Base-by-base conservation (phyloP, 2,329 filamentous ascomycete species). In the Fusarium buxicola region DNA sequence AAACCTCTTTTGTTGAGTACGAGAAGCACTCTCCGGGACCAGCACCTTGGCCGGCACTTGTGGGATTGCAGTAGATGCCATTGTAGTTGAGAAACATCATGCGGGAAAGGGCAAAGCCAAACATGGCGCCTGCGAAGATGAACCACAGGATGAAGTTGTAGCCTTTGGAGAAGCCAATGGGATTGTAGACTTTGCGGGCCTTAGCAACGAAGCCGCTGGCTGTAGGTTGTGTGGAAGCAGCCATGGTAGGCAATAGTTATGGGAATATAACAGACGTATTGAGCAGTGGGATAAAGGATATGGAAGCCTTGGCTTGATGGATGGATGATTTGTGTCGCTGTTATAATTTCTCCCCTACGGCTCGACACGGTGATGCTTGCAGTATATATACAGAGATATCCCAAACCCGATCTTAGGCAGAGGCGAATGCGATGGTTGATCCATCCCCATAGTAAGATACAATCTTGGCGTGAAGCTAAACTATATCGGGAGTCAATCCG, bases 101-200 rank as follows among this genome's bases (percentile, higher is more conserved):
- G 2, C 57, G 57, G 1, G 63, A 48, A 4, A 67, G 50, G 1
- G 60, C 34, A 3, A 67, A 67, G 9, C 63, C 65, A 3, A 60
- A 34, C 18, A 67, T 73, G 7, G 76, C 75, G 0, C 81, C 81
- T 27, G 69, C 73, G 43, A 83, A 81, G 40, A 84, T 74, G 60
- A 81, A 74, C 70, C 80, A 88, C 2, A 88, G 74, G 32, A 76
- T 57, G 58, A 87, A 85, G 21, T 63, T 63, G 21, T 63, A 63
- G n/a, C 53, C 53, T 49, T 63, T 63, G 2, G 72, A 86, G 74
- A 88, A 88, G 35, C 85, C 85, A n/a, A 87, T 58, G 3, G 79
- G 75, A 28, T 76, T 74, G 69, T 82, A 83, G 13, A 83, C 12
- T 16, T 49, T 58, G 16, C 58, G 45, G 3, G 38, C 59, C 2